These are phyloP conservation scores for Ceratocystis cubensis DNA, from an alignment of 2,329 filamentous ascomycete genomes.

Conservation along the genomic window DNA sequence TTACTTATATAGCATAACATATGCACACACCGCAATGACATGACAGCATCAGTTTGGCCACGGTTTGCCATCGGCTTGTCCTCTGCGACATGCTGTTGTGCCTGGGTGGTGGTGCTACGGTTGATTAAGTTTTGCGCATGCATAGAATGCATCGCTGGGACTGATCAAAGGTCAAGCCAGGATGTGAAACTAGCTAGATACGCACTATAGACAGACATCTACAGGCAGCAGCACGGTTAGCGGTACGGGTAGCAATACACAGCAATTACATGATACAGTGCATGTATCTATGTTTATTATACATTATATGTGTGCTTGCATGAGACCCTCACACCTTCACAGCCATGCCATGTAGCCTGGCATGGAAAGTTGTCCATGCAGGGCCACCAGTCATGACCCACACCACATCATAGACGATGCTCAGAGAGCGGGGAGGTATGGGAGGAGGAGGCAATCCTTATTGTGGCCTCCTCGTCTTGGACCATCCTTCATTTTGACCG, in stretches of 20 bases:
- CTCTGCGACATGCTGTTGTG: neutral
- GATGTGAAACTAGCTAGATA: neutral
- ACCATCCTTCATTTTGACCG: too few species aligned
- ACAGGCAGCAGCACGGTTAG: neutral
- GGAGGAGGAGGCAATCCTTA: too few species aligned
- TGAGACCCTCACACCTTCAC: neutral
- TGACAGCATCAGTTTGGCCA: neutral
- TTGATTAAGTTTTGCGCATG: neutral
- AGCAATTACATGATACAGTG: neutral
- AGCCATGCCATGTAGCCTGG: neutral
- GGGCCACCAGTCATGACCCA: neutral
- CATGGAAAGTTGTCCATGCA: conserved; percentile 1
- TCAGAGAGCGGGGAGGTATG: too few species aligned
- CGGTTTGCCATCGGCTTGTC: neutral
- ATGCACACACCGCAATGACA: neutral
- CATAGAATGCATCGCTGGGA: neutral
- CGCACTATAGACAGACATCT: neutral
- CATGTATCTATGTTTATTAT: too few species aligned
- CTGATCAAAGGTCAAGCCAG: neutral
- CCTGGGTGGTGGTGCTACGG: neutral
- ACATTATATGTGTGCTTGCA: neutral
- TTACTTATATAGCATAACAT: neutral
- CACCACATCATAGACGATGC: neutral
- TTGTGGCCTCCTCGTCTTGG: too few species aligned
- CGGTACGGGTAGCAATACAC: neutral